Conservation (phyloP, 2,329 filamentous ascomycete genomes). For the Colletotrichum simmondsii region DNA sequence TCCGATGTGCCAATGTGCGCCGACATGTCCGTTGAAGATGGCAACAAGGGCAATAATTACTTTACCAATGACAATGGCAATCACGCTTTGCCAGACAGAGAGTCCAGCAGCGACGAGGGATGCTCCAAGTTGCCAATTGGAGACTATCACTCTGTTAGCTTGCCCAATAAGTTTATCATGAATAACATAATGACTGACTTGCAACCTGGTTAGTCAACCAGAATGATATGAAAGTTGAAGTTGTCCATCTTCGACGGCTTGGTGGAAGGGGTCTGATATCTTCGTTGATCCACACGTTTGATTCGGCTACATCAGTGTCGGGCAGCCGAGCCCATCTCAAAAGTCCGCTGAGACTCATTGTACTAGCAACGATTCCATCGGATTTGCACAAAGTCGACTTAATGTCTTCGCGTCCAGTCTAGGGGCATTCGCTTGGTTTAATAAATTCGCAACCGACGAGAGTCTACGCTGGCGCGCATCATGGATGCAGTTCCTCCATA, state of each 20-base stretch:
- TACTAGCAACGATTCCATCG: neutral
- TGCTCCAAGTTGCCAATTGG: slow-evolving; percentile 27
- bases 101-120: slow-evolving; percentile 25
- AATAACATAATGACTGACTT: neutral
- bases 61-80: slow-evolving; percentile 26
- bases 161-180: accelerated
- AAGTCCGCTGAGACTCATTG: slow-evolving; percentile 1
- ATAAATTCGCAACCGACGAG: neutral
- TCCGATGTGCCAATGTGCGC: slow-evolving; percentile 50
- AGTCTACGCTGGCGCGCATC: neutral
- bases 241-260: slow-evolving; percentile 29
- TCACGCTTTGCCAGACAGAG: slow-evolving; percentile 30
- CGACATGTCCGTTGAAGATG: slow-evolving; percentile 22
- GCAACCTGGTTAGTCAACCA: slow-evolving; percentile 34
- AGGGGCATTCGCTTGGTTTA: slow-evolving; percentile 8
- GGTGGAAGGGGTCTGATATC: slow-evolving; percentile 34
- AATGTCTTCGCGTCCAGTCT: accelerated
- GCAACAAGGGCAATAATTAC: slow-evolving; percentile 29
- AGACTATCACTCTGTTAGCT: neutral
- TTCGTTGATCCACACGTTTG: slow-evolving; percentile 35
- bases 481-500: neutral
- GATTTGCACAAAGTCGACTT: neutral
- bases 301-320: slow-evolving; percentile 21
- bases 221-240: slow-evolving; percentile 30
- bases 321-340: slow-evolving; percentile 23